Evolutionary conservation across 2,329 filamentous ascomycete species (phyloP), one percentile per base, ranked within the genome.

Genomic region (Incumbomyces delicatus): DNA sequence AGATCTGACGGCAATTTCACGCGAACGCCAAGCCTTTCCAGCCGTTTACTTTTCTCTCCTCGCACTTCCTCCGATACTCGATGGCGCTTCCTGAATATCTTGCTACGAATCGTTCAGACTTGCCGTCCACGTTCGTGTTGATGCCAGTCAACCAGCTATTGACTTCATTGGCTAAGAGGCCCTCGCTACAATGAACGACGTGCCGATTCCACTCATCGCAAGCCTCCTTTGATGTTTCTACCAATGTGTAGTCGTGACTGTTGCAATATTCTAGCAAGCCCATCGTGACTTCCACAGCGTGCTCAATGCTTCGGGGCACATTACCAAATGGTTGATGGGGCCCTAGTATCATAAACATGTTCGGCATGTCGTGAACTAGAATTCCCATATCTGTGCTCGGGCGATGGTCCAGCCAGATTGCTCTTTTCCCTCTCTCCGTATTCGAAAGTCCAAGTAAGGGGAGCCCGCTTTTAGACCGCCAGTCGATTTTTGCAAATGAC

Each of bases 141-240:
- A 76, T 68, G 1, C 74, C 74, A 1, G 72, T 76, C 72, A 76
- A 74, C 74, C 73, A 77, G 1, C 66, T 69, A 50, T 76, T 72
- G 0, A 74, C 68, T 49, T 74, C 66, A 47, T 69, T 71, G 0
- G 65, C 62, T 16, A 76, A 52, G 6, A 69, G 49, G 0, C 72
- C 72, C 30, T 67, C 57, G 0, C 67, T 65, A 43, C 69, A 72
- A 2, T 70, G 62, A 18, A 67, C 58, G 1, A 76, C 73, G 60
- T 75, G 73, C 33, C 70, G 57, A 0, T 67, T 72, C 72, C 72
- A 75, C 11, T 53, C 50, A 2, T 62, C 53, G n/a, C 16, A 27
- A 42, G 40, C 27, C 13, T 69, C 61, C 5, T 62, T 52, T 0
- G 66, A 72, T 1, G 69, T 60, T 53, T 71, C 68, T 2, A 64